Evolutionary conservation across 768 basidiomycete species (phyloP).

Genomic region (Suillus variegatus): DNA sequence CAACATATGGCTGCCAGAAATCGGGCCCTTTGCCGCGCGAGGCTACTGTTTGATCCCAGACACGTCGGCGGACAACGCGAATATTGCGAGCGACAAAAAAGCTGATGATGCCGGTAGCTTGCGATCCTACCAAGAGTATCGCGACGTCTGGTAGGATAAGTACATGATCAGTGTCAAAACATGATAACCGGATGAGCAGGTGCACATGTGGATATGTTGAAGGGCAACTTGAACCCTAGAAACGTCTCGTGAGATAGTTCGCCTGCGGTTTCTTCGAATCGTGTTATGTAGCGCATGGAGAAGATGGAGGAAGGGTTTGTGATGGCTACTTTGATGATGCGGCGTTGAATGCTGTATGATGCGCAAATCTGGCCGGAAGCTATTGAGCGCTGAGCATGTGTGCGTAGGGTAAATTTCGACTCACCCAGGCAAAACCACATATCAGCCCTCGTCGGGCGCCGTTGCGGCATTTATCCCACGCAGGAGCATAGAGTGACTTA

Average conservation of each 20-base stretch:
- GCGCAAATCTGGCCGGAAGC: conserved; percentile 48
- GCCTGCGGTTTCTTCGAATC: conserved; percentile 27
- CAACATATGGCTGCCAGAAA: conserved; percentile 84
- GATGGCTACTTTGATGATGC: conserved; percentile 50
- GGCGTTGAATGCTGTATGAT: conserved; percentile 72
- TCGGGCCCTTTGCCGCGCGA: conserved; percentile 81
- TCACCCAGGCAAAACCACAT: conserved; percentile 73
- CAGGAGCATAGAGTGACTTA: conserved; percentile 63
- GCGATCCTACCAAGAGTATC: conserved; percentile 68
- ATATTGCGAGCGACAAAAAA: conserved; percentile 89
- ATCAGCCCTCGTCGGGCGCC: conserved; percentile 68
- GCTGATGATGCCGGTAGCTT: conserved; percentile 71
- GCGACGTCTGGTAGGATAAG: conserved; percentile 59
- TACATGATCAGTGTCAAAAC: not conserved
- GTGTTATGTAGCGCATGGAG: conserved; percentile 27
- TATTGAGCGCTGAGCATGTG: conserved; percentile 8
- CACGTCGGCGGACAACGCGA: conserved; percentile 73
- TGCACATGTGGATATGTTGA: conserved; percentile 70
- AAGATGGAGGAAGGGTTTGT: conserved; percentile 28
- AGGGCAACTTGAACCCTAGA: conserved; percentile 66
- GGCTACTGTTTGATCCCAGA: conserved; percentile 78
- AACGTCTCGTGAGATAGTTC: conserved; percentile 49
- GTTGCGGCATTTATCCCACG: conserved; percentile 86
- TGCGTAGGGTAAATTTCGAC: conserved; percentile 18
- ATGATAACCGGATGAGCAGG: conserved; percentile 14